Conservation (phyloP, 495 filamentous ascomycete genomes). For the Aspergillus affinis region DNA sequence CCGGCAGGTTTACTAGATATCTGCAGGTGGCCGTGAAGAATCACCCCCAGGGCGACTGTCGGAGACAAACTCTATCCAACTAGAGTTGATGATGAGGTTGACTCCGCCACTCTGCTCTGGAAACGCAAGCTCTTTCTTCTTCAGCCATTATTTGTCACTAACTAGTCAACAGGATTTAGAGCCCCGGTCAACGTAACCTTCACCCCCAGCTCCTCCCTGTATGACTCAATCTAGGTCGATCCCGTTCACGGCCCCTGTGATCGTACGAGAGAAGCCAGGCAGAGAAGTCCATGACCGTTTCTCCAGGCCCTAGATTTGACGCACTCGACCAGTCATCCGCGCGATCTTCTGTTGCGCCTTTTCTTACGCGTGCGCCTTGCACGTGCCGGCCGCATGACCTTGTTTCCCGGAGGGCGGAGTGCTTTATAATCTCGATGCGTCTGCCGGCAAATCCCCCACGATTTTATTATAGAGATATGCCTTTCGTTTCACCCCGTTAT, state of each 20-base stretch:
- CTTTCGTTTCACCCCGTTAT: conserved; percentile 3
- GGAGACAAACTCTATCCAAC: too few relatives aligned
- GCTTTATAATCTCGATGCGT: conserved; percentile 14
- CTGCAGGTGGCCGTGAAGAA: background rate
- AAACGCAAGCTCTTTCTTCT: background rate
- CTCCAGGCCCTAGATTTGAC: background rate
- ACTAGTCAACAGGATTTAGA: conserved; percentile 1
- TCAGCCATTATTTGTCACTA: conserved; percentile 12
- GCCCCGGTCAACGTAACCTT: background rate
- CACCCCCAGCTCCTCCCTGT: background rate
- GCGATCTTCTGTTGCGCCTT: conserved; percentile 1
- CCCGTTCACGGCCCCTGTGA: conserved; percentile 5
- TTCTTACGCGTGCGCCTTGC: conserved; percentile 23
- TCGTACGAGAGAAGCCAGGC: background rate
- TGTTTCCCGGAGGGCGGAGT: conserved; percentile 14
- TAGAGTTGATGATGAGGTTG: background rate
- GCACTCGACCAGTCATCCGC: conserved; percentile 9
- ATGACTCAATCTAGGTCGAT: conserved; percentile 15
- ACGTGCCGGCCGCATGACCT: conserved; percentile 20
- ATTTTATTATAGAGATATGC: conserved; percentile 7
- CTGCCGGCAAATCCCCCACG: background rate
- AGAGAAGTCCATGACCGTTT: background rate
- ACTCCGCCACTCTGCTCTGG: background rate
- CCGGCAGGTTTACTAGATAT: background rate
- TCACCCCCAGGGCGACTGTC: background rate